phyloP scores from a whole-genome alignment of 805 yeast species.

The Starmerella vaccinii region DNA sequence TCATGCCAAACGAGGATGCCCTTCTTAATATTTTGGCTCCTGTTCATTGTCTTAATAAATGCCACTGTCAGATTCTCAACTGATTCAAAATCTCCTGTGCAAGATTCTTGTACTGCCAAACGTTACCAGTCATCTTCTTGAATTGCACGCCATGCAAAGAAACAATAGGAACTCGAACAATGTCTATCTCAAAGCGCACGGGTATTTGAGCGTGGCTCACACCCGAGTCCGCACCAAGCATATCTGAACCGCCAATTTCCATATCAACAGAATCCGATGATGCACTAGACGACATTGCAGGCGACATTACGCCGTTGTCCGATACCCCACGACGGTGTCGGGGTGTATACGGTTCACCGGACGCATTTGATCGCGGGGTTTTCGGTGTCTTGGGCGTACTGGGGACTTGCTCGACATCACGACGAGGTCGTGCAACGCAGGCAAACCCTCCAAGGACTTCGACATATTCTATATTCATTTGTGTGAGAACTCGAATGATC shows the following conservation, averaged over 20 bases:
- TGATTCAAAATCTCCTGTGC: conserved; percentile 76
- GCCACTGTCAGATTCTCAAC: conserved; percentile 42
- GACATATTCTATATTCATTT: conserved; percentile 66
- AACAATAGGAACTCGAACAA: conserved; percentile 83
- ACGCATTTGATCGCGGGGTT: neutral
- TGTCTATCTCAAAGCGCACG: conserved; percentile 77
- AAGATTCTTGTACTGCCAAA: conserved; percentile 87
- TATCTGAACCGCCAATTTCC: conserved; percentile 32
- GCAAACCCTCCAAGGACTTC: conserved; percentile 93
- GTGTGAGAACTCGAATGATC: conserved; percentile 63
- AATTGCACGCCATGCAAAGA: conserved; percentile 90
- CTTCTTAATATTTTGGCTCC: no score
- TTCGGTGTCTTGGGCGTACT: conserved; percentile 17
- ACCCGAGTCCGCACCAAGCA: conserved; percentile 28
- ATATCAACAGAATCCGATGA: conserved; percentile 28
- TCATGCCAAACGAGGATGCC: neutral
- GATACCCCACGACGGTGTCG: conserved; percentile 19
- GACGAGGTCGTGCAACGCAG: conserved; percentile 48
- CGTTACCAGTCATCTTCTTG: conserved; percentile 84
- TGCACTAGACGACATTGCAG: conserved; percentile 11
- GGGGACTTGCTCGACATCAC: conserved; percentile 8
- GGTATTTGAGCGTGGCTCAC: conserved; percentile 38
- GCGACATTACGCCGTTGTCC: conserved; percentile 19
- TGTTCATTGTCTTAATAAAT: neutral
- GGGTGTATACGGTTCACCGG: conserved; percentile 12